phyloP scores from a whole-genome alignment of 2,329 filamentous ascomycete species.

The Trichoderma polysporum region DNA sequence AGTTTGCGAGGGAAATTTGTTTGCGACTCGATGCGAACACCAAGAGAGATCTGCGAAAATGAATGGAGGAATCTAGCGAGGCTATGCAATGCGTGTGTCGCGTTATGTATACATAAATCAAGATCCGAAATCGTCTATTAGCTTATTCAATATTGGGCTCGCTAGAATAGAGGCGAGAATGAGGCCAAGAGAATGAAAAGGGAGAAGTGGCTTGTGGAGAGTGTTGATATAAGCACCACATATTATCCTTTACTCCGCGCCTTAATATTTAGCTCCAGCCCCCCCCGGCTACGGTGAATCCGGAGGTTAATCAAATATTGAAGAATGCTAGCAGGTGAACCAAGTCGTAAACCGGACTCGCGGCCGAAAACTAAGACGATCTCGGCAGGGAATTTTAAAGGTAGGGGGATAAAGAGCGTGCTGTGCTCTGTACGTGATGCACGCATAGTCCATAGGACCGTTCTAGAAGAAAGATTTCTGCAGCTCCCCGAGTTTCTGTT shows the following conservation, averaged over 20 bases:
- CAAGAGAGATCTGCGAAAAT: neutral
- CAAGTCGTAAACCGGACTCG: neutral
- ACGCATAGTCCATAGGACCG: neutral
- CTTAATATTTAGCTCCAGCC: neutral
- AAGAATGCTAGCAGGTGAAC: neutral
- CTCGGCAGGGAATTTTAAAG: neutral
- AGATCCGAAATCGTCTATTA: neutral
- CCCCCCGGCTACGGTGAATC: neutral
- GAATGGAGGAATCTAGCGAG: neutral
- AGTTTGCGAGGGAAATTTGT: neutral
- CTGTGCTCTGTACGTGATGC: too few species aligned
- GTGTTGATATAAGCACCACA: neutral
- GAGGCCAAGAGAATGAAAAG: neutral
- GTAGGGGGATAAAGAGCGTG: neutral
- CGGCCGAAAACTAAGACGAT: neutral
- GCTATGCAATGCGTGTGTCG: neutral
- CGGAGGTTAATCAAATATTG: neutral
- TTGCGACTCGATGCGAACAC: neutral
- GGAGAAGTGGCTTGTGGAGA: neutral
- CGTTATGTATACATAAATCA: neutral
- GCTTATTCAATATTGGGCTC: neutral
- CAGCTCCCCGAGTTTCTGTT: neutral
- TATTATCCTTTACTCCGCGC: neutral
- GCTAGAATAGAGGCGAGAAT: neutral
- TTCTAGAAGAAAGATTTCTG: too few species aligned